Evolutionary conservation across 2,329 filamentous ascomycete genomes (phyloP), one percentile per base, ranked within the genome.

Genomic region (Knoxdaviesia capensis): DNA sequence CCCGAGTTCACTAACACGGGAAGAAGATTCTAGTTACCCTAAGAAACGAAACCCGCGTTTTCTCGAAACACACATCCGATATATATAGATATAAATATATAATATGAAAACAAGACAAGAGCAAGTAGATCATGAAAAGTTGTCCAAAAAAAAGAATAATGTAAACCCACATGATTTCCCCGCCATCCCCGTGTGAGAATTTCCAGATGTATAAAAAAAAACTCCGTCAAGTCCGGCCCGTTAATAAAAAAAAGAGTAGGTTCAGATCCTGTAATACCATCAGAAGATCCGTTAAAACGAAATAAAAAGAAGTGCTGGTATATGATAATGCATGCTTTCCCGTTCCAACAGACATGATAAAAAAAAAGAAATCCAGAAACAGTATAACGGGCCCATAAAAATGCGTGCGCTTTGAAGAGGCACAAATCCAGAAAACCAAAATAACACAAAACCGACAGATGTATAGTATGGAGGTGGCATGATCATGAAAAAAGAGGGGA

Each of bases 401-500:
- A 49, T 48, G 20, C 20, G 20, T 20, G 20, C 20, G 20, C 20
- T 20, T 20, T 31, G 7, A 20, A 40, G 10, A 32, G 33, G 7
- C 11, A 39, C 7, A 40, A 5, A 20, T 6, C 28, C 34, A 34
- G 34, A 34, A 8, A 40, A 40, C 20, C 6, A 11, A 36, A 36
- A 6, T 36, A 7, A n/a, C 35, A 11, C n/a, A n/a, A 10, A 11
- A 31, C 28, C 32, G 29, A 31, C 32, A 11, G 28, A 32, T 11
- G 38, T 39, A 33, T 40, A 31, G 38, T 32, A 31, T 29, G 11
- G 30, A 31, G 30, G 33, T 32, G 20, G 32, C 11, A 33, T 29
- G 29, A 31, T 40, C 8, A n/a, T 40, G 38, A 50, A 51, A 48
- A 48, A 51, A 54, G 50, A 45, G 41, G 44, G 49, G 49, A 50